Percentiles rank a stretch among this genome's conserved stretches.
Conservation (phyloP, 345 rosid species). For the Stellera chamaejasme region DNA sequence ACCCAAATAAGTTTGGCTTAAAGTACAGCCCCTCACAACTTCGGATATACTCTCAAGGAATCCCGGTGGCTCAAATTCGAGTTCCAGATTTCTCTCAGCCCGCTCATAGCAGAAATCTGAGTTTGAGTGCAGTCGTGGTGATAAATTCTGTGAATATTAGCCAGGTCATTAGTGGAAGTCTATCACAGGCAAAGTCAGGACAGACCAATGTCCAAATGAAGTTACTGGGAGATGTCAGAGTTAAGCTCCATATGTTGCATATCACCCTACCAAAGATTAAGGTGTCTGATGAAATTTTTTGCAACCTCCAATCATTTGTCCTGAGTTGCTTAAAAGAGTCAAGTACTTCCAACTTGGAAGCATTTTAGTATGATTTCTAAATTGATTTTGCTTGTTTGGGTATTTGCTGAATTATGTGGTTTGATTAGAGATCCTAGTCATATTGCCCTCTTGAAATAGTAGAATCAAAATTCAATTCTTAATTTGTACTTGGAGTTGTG, state of each 20-base stretch:
- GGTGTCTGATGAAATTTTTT: constrained; percentile 4
- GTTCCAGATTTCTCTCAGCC: constrained; percentile 29
- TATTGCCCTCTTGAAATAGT: not conserved
- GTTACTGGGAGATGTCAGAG: constrained; percentile 16
- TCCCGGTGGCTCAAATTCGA: constrained; percentile 17
- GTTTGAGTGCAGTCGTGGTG: constrained; percentile 13
- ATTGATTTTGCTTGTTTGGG: too few species aligned
- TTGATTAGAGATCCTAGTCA: too few species aligned
- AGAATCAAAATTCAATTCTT: not conserved
- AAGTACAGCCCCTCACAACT: constrained; percentile 21
- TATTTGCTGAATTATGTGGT: too few species aligned
- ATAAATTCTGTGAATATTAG: constrained; percentile 19
- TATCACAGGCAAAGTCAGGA: constrained; percentile 2
- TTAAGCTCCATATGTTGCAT: constrained; percentile 12
- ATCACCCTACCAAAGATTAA: constrained; percentile 25
- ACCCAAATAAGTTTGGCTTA: constrained; percentile 29
- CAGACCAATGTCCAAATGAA: constrained; percentile 15
- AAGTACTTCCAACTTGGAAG: too few species aligned
- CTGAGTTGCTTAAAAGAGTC: too few species aligned
- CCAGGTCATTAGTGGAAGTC: constrained; percentile 1
- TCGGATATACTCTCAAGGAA: constrained; percentile 17
- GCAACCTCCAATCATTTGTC: too few species aligned
- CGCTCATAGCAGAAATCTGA: constrained; percentile 20
- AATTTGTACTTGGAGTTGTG: not conserved
- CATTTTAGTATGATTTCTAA: too few species aligned